Conservation (phyloP, 495 filamentous ascomycete species). For the Lepidopterella palustris region DNA sequence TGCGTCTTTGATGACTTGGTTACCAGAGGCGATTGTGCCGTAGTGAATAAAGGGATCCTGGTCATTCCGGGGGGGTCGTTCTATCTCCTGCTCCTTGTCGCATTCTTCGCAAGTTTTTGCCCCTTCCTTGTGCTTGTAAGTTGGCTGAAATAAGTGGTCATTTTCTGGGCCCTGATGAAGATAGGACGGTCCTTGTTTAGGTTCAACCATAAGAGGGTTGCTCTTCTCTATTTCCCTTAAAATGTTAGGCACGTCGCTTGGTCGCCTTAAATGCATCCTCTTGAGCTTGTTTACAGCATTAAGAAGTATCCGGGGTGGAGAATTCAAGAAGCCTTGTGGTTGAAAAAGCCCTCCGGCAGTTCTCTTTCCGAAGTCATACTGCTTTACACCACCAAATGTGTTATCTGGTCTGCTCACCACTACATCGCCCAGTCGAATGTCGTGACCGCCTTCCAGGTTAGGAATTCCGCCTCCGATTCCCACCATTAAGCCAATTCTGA, state of each 20-base stretch:
- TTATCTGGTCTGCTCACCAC: conserved; percentile 35
- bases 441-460: conserved; percentile 3
- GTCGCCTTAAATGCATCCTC: not conserved
- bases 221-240: not conserved
- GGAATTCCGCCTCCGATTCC: conserved; percentile 36
- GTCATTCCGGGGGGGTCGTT: not conserved
- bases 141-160: not conserved
- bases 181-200: not conserved
- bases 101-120: not conserved
- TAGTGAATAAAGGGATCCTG: conserved; percentile 16
- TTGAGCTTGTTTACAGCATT: conserved; percentile 1
- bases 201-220: not conserved
- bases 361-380: conserved; percentile 30
- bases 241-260: not conserved
- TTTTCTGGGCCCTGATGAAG: not conserved
- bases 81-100: not conserved
- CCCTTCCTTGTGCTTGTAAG: not conserved
- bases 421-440: conserved; percentile 38
- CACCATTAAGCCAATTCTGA: not conserved
- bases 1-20: conserved; percentile 32
- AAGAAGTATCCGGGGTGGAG: not conserved
- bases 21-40: conserved; percentile 29
- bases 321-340: not conserved
- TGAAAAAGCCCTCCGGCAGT: not conserved
- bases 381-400: conserved; percentile 31